Conservation (phyloP, 164 flowering plant species). For the Saururus chinensis region DNA sequence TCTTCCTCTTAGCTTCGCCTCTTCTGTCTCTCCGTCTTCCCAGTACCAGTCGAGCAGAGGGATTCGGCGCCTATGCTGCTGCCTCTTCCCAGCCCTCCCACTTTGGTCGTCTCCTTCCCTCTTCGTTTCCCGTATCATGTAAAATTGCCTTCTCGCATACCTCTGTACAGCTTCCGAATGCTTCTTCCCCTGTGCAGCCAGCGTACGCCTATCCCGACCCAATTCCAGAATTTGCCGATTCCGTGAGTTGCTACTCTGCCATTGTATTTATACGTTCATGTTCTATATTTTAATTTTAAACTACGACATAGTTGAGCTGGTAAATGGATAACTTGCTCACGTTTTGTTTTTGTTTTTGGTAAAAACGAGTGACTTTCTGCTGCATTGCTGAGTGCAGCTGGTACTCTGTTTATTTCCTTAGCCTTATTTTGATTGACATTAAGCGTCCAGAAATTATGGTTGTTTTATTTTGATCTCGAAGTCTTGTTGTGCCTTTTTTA, state of each 20-base stretch:
- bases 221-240: constrained; percentile 43
- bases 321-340: no score
- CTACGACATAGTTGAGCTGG: no score
- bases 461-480: background rate
- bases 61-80: background rate
- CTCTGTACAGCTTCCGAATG: background rate
- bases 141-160: background rate
- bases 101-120: background rate
- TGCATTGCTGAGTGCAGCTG: no score
- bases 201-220: constrained; percentile 41
- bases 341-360: no score
- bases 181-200: background rate
- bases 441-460: no score
- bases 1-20: no score
- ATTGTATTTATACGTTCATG: background rate
- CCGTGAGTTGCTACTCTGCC: constrained; percentile 14
- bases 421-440: no score
- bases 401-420: no score
- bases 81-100: background rate
- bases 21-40: background rate
- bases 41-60: background rate
- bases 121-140: background rate
- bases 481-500: background rate
- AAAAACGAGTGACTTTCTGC: no score
- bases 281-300: background rate